Percentiles rank a stretch among this genome's conserved stretches.
Conservation (phyloP, 2,329 filamentous ascomycete species). For the Neoascochyta sp. region DNA sequence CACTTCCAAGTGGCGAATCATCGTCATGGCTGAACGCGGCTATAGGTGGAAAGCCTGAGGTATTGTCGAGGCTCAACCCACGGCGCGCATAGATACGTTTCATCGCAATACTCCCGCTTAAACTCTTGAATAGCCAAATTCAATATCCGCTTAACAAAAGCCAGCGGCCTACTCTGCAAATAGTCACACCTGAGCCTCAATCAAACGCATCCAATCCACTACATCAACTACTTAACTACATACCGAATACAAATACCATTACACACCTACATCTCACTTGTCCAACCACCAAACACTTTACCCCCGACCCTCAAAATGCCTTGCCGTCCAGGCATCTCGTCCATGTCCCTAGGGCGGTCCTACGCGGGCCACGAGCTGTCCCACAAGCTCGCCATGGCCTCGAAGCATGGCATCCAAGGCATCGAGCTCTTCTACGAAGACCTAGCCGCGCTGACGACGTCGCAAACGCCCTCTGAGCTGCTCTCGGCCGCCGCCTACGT, state of each 20-base stretch:
- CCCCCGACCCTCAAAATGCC: conserved; percentile 45
- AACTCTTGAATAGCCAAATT: conserved; percentile 5
- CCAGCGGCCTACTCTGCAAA: too few species aligned
- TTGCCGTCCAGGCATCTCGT: conserved; percentile 65
- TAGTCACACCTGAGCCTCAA: too few species aligned
- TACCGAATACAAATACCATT: too few species aligned
- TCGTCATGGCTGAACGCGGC: conserved; percentile 8
- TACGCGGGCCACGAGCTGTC: conserved; percentile 62
- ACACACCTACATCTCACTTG: too few species aligned
- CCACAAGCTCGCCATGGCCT: conserved; percentile 66
- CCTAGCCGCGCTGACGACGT: conserved; percentile 57
- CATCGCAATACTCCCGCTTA: conserved; percentile 5
- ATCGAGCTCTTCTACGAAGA: conserved; percentile 80
- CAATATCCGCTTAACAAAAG: too few species aligned
- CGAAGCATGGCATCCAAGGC: conserved; percentile 61
- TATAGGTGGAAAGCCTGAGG: conserved; percentile 7
- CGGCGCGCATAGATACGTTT: conserved; percentile 6
- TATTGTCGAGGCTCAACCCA: conserved; percentile 5
- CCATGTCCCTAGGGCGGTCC: conserved; percentile 72
- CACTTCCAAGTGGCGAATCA: conserved; percentile 12
- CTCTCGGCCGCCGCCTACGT: conserved; percentile 58
- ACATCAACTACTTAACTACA: too few species aligned
- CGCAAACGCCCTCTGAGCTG: conserved; percentile 46
- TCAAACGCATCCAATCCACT: too few species aligned
- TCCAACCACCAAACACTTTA: too few species aligned